phyloP scores from a whole-genome alignment of 805 yeast species.

The Starmerella powellii region DNA sequence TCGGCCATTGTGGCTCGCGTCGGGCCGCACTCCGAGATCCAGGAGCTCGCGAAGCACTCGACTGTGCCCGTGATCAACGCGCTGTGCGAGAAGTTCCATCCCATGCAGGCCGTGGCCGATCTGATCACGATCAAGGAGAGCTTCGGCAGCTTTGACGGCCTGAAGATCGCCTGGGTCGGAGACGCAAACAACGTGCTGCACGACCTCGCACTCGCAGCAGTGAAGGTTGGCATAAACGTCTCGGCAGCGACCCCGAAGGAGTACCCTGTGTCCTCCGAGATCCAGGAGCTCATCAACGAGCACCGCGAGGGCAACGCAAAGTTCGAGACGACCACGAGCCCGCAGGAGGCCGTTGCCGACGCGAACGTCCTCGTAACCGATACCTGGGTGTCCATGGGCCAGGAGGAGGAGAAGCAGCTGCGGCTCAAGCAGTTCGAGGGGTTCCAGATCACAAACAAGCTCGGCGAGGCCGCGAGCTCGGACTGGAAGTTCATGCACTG shows the following conservation, averaged over 20 bases:
- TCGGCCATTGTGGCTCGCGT: constrained; percentile 97
- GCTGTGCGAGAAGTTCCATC: constrained; percentile 85
- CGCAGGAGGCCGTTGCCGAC: constrained; percentile 54
- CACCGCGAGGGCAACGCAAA: constrained; percentile 42
- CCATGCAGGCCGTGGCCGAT: constrained; percentile 91
- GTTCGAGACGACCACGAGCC: constrained; percentile 49
- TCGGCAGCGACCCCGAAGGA: constrained; percentile 75
- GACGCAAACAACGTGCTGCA: constrained; percentile 93
- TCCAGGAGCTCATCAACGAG: constrained; percentile 42
- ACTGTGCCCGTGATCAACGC: constrained; percentile 88
- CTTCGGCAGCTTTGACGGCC: constrained; percentile 29
- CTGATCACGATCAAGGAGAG: constrained; percentile 69
- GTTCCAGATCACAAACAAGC: constrained; percentile 64
- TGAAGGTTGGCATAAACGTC: constrained; percentile 72
- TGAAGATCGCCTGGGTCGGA: constrained; percentile 90
- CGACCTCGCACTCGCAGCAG: constrained; percentile 79
- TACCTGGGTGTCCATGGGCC: constrained; percentile 97
- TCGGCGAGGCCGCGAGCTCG: constrained; percentile 45
- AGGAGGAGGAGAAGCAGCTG: constrained; percentile 62
- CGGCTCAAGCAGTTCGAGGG: constrained; percentile 75
- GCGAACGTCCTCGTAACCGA: constrained; percentile 87
- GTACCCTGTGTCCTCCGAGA: constrained; percentile 47
- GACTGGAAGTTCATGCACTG: constrained; percentile 95
- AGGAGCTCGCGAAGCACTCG: constrained; percentile 63
- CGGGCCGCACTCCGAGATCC: constrained; percentile 69